Evolutionary conservation across 176 grass and related monocot species (phyloP), one percentile per base, ranked within the genome.

Genomic region (Dactylis glomerata): DNA sequence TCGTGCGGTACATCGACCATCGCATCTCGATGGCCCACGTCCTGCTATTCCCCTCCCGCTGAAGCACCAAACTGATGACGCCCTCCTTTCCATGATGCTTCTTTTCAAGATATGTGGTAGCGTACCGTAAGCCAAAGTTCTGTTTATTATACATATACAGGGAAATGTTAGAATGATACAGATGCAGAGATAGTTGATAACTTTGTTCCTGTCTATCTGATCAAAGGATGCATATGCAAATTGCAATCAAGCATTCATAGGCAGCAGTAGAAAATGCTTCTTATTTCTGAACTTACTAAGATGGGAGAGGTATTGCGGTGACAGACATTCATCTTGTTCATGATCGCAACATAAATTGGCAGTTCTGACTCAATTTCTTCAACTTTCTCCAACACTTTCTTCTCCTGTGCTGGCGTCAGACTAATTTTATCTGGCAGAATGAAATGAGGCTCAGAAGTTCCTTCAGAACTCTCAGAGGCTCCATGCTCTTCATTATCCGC

Each of bases 391-490:
- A 81, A 42, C 12, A 89, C 50, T 15, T 49, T 77, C 61, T 57
- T 85, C 77, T 85, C 36, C 2, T 89, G 87, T n/a, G 66, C 37
- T 83, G 16, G 28, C 41, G 86, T 72, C 54, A 83, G 75, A 41
- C 1, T 5, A 6, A 11, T 2, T 51, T 1, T 76, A 11, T 8
- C 33, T 59, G 82, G 11, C 57, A 85, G 1, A n/a, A 89, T 31
- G 50, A 85, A 89, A 19, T 5, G 20, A 13, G 27, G 49, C 0
- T 36, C 2, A 22, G 47, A 46, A 74, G 69, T 26, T 33, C 19
- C 84, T 4, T 27, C 28, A 8, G 51, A 71, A 4, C 61, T 8
- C 1, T 68, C 64, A 68, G 17, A 5, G 33, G 1, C 6, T 36
- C 64, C 64, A 37, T 33, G 15, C 27, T 64, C 61, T 32, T 33